Percentiles rank a stretch among this genome's conserved stretches.
Conservation (phyloP, 2,329 filamentous ascomycete species). For the Pestalotiopsis sp. region DNA sequence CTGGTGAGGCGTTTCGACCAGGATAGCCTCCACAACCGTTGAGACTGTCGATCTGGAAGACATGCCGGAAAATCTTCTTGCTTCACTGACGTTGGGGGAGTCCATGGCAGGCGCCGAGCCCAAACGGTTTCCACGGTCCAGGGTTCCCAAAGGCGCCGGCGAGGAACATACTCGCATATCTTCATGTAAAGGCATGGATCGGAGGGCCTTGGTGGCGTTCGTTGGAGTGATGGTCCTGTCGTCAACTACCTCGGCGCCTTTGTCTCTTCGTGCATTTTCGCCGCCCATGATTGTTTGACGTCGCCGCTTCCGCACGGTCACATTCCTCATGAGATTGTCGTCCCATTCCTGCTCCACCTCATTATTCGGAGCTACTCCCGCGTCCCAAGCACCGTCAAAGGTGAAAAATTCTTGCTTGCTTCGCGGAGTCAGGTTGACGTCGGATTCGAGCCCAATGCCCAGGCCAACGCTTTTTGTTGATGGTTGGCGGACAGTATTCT, state of each 20-base stretch:
- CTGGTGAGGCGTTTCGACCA: constrained; percentile 52
- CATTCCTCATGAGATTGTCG: constrained; percentile 53
- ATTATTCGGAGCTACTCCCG: constrained; percentile 30
- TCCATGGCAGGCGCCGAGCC: constrained; percentile 38
- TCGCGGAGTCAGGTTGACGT: constrained; percentile 41
- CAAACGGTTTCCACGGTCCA: constrained; percentile 29
- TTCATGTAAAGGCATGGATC: constrained; percentile 48
- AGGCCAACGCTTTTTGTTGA: constrained; percentile 40
- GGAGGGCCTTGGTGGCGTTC: constrained; percentile 52
- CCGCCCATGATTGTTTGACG: constrained; percentile 28
- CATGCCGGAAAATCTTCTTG: constrained; percentile 52
- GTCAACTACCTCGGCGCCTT: constrained; percentile 42
- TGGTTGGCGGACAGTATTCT: constrained; percentile 43
- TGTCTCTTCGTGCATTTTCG: constrained; percentile 21
- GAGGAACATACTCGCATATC: constrained; percentile 39
- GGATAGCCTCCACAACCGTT: constrained; percentile 58
- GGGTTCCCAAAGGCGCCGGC: constrained; percentile 25
- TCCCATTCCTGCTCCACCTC: constrained; percentile 59
- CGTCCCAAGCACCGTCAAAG: constrained; percentile 62
- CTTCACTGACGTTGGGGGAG: constrained; percentile 43
- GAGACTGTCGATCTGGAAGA: constrained; percentile 58
- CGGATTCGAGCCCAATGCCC: constrained; percentile 43
- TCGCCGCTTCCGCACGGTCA: constrained; percentile 51
- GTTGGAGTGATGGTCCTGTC: constrained; percentile 50
- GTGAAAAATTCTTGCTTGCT: constrained; percentile 51